Evolutionary conservation across 352 stramenopile species (phyloP).

Genomic region (Blastocystis sp.): DNA sequence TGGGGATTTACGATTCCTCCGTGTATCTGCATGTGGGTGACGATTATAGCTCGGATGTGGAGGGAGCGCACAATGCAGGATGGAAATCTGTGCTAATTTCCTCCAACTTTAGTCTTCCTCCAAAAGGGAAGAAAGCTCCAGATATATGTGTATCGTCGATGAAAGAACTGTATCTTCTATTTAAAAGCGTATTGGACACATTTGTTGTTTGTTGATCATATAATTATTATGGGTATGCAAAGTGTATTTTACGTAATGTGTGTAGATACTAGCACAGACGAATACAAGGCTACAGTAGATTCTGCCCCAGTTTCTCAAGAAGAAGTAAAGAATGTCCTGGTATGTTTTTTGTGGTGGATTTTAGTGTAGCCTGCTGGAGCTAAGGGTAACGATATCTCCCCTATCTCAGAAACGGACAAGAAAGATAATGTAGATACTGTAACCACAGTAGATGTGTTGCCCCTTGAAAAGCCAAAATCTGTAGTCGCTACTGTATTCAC

Average conservation of each 20-base stretch:
- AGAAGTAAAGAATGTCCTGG: background rate
- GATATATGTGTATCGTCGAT: background rate
- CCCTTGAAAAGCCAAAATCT: background rate
- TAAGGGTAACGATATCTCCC: background rate
- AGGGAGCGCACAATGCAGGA: background rate
- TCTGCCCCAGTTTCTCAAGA: background rate
- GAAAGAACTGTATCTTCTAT: background rate
- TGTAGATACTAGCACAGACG: background rate
- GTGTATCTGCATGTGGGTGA: slow-evolving; percentile 15
- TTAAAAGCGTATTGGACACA: background rate
- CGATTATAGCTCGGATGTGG: background rate
- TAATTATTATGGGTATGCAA: background rate
- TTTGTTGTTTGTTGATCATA: slow-evolving; percentile 20
- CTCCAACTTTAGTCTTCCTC: background rate
- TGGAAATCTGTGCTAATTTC: slow-evolving; percentile 42
- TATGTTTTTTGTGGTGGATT: background rate
- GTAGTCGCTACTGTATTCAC: background rate
- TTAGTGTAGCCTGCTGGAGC: background rate
- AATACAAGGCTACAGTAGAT: background rate
- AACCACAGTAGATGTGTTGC: background rate
- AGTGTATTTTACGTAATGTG: background rate
- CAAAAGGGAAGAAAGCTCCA: background rate
- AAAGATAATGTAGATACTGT: background rate
- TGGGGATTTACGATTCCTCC: background rate
- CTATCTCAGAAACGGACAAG: background rate